Evolutionary conservation across 83 land plant species (phyloP), one percentile per base, ranked within the genome.

Genomic region (Larix sibirica): DNA sequence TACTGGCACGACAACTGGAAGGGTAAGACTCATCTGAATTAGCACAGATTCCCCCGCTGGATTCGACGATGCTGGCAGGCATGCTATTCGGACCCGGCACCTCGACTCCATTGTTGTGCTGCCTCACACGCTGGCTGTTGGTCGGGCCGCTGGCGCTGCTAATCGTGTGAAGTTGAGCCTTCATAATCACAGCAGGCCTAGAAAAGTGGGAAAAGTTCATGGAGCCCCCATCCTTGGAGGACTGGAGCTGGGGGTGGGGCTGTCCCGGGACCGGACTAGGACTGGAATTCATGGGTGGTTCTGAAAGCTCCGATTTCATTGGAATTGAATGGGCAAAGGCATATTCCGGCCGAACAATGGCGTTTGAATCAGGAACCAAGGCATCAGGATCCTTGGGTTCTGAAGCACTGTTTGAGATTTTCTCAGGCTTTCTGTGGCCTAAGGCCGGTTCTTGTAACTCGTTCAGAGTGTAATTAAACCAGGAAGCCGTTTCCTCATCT

Each of bases 171-270:
- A 42, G 13, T 20, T 73, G 77, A 23, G 77, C 56, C 56, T 73
- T 73, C 56, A n/a, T 73, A 21, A 2, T 73, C 54, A 42, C 54
- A n/a, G 77, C 77, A 2, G 77, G 77, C 26, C n/a, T 73, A 12
- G 77, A 42, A 54, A 73, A 73, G 77, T 42, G 77, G 77, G 56
- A 42, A 54, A 73, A 73, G 14, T 73, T 73, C 21, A 42, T 42
- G 54, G 77, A 73, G 14, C 13, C 12, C 9, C 56, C 77, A 42
- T 42, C 74, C 44, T 42, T 69, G 44, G 44, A 40, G 74, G 44
- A 18, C 38, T 69, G 74, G 20, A 33, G 74, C 38, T 69, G 74
- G 56, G 3, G 13, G 2, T 50, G 56, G 56, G 13, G 56, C 56
- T 50, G 56, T 50, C 13, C 56, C 13, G 13, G 56, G 17, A 69